phyloP scores from a whole-genome alignment of 1,139 yeast genomes.

The Magnusiomyces suaveolens region DNA sequence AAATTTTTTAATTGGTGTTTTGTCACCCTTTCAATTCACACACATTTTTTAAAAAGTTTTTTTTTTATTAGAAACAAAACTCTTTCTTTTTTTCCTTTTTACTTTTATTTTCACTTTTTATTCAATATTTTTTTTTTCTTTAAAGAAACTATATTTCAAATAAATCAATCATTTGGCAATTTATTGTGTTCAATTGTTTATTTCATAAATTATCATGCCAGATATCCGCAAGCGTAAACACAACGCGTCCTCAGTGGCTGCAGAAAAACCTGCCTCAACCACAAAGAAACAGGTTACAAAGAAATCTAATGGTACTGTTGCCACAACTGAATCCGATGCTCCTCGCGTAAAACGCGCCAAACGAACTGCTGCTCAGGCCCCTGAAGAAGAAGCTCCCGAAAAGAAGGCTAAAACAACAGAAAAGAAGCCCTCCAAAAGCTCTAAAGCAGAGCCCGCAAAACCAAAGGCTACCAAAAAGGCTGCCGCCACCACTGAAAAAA shows the following conservation, averaged over 20 bases:
- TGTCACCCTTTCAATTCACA: too few species aligned
- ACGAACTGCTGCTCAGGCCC: not conserved
- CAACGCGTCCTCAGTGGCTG: not conserved
- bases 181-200: not conserved
- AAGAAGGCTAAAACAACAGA: conserved; percentile 7
- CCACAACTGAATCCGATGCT: not conserved
- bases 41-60: too few species aligned
- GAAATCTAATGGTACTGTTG: not conserved
- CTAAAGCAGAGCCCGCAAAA: conserved; percentile 8
- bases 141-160: too few species aligned
- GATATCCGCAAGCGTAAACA: not conserved
- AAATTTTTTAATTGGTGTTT: too few species aligned
- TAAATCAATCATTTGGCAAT: not conserved
- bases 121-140: too few species aligned
- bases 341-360: not conserved
- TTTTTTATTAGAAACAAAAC: too few species aligned
- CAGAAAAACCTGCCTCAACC: conserved; percentile 1
- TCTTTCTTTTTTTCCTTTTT: too few species aligned
- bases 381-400: not conserved
- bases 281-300: not conserved
- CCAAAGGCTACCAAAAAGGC: conserved; percentile 7
- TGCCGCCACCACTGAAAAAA: conserved; percentile 9
- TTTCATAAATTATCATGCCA: not conserved
- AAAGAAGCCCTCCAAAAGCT: not conserved
- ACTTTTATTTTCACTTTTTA: too few species aligned